Evolutionary conservation across 78 protist species (phyloP).

Genomic region (Diacronema lutheri): DNA sequence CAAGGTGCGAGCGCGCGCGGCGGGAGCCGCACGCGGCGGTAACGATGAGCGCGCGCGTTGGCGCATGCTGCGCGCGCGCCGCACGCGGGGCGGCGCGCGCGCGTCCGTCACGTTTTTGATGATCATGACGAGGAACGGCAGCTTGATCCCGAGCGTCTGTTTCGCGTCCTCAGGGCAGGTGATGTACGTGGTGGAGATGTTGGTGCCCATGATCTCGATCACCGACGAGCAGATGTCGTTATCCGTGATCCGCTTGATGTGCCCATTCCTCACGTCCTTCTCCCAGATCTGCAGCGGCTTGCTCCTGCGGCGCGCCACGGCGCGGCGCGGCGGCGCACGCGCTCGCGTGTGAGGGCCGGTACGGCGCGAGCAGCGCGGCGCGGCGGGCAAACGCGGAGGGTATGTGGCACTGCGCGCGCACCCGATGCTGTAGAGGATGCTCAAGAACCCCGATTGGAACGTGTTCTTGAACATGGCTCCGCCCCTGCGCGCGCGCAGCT

Average conservation of each 20-base stretch:
- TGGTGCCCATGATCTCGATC: slow-evolving; percentile 83
- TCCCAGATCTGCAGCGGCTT: slow-evolving; percentile 95
- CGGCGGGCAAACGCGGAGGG: too few relatives aligned
- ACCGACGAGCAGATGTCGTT: slow-evolving; percentile 88
- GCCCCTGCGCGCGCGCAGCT: too few relatives aligned
- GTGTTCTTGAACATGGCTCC: slow-evolving; percentile 92
- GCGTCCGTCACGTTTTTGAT: slow-evolving; percentile 94
- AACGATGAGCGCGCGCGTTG: too few relatives aligned
- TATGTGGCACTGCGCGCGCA: slow-evolving; percentile 12
- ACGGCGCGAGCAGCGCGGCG: too few relatives aligned
- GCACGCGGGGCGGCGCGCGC: too few relatives aligned
- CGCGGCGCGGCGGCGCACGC: not conserved
- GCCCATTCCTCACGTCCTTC: slow-evolving; percentile 80
- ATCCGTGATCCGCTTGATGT: slow-evolving; percentile 91
- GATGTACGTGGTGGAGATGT: slow-evolving; percentile 82
- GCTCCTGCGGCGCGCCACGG: slow-evolving; percentile 32
- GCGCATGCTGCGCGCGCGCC: too few relatives aligned
- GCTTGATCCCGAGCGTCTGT: slow-evolving; percentile 92
- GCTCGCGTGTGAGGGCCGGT: too few relatives aligned
- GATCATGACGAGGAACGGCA: slow-evolving; percentile 91
- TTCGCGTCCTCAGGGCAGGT: slow-evolving; percentile 81
- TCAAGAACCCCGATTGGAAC: slow-evolving; percentile 90
- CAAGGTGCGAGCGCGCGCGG: too few relatives aligned
- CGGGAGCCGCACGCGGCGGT: too few relatives aligned
- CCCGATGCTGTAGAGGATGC: slow-evolving; percentile 91